phyloP scores from a whole-genome alignment of 2,329 filamentous ascomycete genomes.

The Sphaerulina populicola region DNA sequence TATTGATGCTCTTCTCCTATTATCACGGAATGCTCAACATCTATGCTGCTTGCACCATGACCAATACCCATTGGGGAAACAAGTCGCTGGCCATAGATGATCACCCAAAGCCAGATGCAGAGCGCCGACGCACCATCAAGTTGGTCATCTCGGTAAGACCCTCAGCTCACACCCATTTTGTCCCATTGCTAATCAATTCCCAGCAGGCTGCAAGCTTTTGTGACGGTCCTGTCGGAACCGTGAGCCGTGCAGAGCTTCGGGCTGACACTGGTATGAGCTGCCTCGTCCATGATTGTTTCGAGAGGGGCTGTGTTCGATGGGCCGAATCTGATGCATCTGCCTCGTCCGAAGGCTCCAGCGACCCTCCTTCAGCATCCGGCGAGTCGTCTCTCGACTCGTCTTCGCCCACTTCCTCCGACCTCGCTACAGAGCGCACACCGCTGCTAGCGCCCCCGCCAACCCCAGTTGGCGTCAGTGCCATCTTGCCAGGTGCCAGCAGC shows the following conservation, averaged over 20 bases:
- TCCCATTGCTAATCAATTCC: not conserved
- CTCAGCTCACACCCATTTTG: not conserved
- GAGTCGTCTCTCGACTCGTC: too few relatives aligned
- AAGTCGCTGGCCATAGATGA: conserved; percentile 24
- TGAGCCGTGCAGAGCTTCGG: too few relatives aligned
- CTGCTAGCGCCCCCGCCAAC: not conserved
- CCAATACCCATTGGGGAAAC: conserved; percentile 28
- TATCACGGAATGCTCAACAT: conserved; percentile 52
- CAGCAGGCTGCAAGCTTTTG: not conserved
- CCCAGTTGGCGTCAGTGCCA: too few relatives aligned
- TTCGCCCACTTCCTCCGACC: too few relatives aligned
- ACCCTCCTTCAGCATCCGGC: too few relatives aligned
- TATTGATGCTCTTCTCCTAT: conserved; percentile 50
- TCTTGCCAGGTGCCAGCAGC: too few relatives aligned
- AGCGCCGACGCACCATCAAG: conserved; percentile 15
- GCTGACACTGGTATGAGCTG: not conserved
- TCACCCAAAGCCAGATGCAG: conserved; percentile 7
- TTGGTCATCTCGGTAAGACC: conserved; percentile 16
- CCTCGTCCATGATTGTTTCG: not conserved
- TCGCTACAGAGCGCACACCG: not conserved
- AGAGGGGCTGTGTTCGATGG: not conserved
- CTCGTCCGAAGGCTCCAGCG: not conserved
- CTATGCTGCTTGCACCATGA: conserved; percentile 45
- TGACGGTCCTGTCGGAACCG: not conserved
- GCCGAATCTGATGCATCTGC: not conserved